A percentile compares a stretch with the other conserved stretches of the same genome.
phyloP scores from a whole-genome alignment of 257 asterid genomes.

The Anisodus tanguticus region DNA sequence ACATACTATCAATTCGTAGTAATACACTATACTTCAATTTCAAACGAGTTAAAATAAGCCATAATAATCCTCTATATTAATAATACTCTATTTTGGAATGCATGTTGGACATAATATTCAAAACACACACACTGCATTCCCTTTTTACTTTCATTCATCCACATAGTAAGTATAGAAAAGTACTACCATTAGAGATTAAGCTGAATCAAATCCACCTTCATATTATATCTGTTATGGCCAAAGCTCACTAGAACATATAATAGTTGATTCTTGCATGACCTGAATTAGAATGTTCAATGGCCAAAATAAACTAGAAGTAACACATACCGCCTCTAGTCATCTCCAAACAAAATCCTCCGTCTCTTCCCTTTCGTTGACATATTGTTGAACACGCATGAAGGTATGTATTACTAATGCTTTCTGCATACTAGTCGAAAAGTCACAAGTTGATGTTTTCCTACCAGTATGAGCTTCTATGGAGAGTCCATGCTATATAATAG shows the following conservation, averaged over 20 bases:
- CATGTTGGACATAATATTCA: not conserved
- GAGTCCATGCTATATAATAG: not conserved
- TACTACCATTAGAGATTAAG: not conserved
- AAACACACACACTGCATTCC: not conserved
- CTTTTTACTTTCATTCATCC: not conserved
- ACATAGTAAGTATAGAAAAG: not conserved
- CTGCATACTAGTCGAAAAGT: not conserved
- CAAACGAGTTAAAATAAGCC: not conserved
- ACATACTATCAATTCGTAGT: too few relatives aligned
- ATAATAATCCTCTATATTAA: not conserved
- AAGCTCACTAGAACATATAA: not conserved
- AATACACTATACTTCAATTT: not conserved
- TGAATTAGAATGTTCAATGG: not conserved
- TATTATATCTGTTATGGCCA: not conserved
- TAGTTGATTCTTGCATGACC: not conserved
- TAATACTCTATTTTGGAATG: not conserved
- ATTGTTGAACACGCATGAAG: not conserved
- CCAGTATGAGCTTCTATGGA: not conserved
- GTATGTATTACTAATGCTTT: not conserved
- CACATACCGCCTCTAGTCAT: constrained; percentile 10
- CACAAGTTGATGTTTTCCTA: not conserved
- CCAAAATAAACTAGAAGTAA: not conserved
- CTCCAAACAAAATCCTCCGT: not conserved
- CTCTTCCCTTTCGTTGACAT: not conserved
- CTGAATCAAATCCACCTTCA: not conserved